A percentile compares a stretch with the other conserved stretches of the same genome.
Evolutionary conservation across 2,329 filamentous ascomycete genomes (phyloP).

Genomic region (Penicillium polonicum): DNA sequence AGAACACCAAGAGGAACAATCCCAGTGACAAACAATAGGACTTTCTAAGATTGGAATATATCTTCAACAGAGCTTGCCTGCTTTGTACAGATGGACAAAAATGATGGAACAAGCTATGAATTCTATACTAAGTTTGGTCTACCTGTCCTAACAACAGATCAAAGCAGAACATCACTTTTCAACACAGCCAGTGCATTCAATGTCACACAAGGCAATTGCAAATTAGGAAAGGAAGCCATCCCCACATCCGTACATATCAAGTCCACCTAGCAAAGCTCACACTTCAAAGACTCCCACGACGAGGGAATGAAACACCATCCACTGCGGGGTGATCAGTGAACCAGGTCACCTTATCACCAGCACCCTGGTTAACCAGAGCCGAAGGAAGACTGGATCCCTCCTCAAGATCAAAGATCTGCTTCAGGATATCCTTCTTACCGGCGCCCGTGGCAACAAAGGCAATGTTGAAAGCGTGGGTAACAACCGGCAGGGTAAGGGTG

Average conservation of each 20-base stretch:
- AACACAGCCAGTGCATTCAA: background rate
- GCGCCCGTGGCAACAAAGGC: conserved; percentile 88
- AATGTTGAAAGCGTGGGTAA: conserved; percentile 80
- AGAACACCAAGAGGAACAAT: background rate
- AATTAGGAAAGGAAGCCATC: background rate
- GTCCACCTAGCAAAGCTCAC: background rate
- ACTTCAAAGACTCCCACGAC: conserved; percentile 63
- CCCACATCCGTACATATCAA: background rate
- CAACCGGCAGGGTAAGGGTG: conserved; percentile 87
- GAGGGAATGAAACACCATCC: conserved; percentile 79
- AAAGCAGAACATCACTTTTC: background rate
- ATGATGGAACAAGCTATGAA: background rate
- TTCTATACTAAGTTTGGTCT: background rate
- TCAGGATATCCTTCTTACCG: conserved; percentile 88
- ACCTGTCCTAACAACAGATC: background rate
- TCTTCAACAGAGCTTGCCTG: background rate
- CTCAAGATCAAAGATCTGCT: conserved; percentile 81
- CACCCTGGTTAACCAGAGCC: conserved; percentile 79
- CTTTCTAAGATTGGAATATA: background rate
- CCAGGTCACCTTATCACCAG: conserved; percentile 87
- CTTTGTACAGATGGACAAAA: background rate
- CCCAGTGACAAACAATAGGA: background rate
- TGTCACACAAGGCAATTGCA: background rate
- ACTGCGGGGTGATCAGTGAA: conserved; percentile 86
- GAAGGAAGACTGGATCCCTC: conserved; percentile 75